phyloP scores from a whole-genome alignment of 495 filamentous ascomycete genomes.

The Neurospora intermedia region DNA sequence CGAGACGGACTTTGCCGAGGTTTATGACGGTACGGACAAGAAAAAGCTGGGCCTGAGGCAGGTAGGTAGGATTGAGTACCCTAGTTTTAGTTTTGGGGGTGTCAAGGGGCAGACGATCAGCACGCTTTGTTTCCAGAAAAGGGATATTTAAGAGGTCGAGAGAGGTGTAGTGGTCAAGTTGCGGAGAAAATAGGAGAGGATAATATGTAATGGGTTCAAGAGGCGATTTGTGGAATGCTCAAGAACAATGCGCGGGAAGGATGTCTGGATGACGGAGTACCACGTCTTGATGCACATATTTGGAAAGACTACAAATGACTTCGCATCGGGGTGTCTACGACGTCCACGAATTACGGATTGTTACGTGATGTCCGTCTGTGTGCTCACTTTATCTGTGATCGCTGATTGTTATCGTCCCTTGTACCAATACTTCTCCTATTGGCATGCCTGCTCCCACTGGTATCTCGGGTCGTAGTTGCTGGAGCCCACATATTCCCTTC shows the following conservation, averaged over 20 bases:
- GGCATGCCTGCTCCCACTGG: background rate
- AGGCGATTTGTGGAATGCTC: background rate
- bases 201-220: background rate
- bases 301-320: background rate
- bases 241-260: background rate
- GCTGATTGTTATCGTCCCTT: background rate
- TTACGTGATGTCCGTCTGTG: background rate
- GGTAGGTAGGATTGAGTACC: slow-evolving; percentile 65
- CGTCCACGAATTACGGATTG: background rate
- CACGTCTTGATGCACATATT: background rate
- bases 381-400: background rate
- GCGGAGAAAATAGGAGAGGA: background rate
- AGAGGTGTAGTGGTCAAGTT: background rate
- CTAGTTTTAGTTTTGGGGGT: slow-evolving; percentile 75
- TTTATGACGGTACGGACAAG: background rate
- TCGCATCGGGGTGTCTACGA: background rate
- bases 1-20: slow-evolving; percentile 21
- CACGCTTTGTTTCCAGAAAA: slow-evolving; percentile 63
- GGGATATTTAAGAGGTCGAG: background rate
- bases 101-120: slow-evolving; percentile 76
- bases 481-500: background rate
- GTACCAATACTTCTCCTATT: background rate
- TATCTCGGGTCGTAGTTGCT: background rate
- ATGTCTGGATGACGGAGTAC: background rate
- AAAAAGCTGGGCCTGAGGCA: slow-evolving; percentile 22